Evolutionary conservation across 768 basidiomycete genomes (phyloP), one percentile per base, ranked within the genome.

Genomic region (Chlorophyllum brunneum): DNA sequence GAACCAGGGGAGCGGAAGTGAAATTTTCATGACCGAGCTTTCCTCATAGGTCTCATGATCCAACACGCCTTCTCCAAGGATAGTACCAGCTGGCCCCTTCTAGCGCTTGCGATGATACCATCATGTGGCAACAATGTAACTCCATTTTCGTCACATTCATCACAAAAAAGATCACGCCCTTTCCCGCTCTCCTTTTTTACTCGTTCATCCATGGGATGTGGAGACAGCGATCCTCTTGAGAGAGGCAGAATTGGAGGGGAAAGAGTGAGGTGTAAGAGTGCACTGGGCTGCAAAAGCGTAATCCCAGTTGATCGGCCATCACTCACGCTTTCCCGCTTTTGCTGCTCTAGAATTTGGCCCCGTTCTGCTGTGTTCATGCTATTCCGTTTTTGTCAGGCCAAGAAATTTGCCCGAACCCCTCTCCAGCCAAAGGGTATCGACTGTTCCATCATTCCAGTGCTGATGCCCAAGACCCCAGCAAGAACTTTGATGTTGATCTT

Each of bases 111-210:
- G 4, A 73, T 57, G 42, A 57, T 50, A 26, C 67, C 69, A 58
- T 69, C 66, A 26, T 46, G 51, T 0, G 66, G 65, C 10, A 68
- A 63, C 4, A 54, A 37, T 18, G 72, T 51, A 3, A 60, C 51
- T 73, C 72, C 70, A 73, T 73, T 63, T 73, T 73, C 72, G 72
- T 73, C 23, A 68, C 65, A 34, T 67, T 73, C 31, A 73, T 42
- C 7, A 68, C 59, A 22, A 69, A 46, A 15, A 73, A 20, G 2
- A 65, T 56, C 11, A 72, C 70, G 2, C 70, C 72, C 52, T 63
- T 67, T 30, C 54, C 64, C 23, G 71, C 60, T n/a, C 40, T 27
- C 24, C 34, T 37, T n/a, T 43, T 42, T 11, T 33, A 41, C 5
- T 53, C 46, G 15, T 38, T 42, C 11, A 3, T 20, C 7, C 42